Percentiles rank a stretch among this genome's conserved stretches.
These are phyloP conservation scores for Komagataea norvegica DNA, from an alignment of 1,139 yeast species.

Conservation along the genomic window DNA sequence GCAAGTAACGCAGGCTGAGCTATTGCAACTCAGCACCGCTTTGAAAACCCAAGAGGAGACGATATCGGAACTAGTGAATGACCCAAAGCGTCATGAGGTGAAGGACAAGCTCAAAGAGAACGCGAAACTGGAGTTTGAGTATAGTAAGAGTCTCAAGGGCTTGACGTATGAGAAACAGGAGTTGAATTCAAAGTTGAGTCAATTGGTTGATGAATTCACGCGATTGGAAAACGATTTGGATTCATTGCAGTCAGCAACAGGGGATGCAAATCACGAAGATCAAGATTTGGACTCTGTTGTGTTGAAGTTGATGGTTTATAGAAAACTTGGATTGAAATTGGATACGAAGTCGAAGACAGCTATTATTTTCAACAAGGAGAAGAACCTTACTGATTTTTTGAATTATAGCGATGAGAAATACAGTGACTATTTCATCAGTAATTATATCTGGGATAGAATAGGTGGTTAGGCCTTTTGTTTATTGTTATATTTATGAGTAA, in stretches of 20 bases:
- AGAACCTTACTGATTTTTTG: constrained; percentile 46
- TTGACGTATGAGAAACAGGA: constrained; percentile 22
- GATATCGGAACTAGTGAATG: constrained; percentile 13
- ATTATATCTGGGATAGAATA: constrained; percentile 64
- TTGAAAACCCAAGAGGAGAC: constrained; percentile 14
- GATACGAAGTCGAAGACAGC: constrained; percentile 39
- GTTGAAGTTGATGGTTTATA: constrained; percentile 34
- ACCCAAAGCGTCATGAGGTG: constrained; percentile 15
- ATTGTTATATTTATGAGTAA: too few relatives aligned
- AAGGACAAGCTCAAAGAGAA: constrained; percentile 20
- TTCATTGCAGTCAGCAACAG: constrained; percentile 10
- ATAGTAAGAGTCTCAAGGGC: constrained; percentile 21
- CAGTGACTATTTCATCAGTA: constrained; percentile 59
- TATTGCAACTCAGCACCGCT: constrained; percentile 25
- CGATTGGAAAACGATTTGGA: constrained; percentile 29
- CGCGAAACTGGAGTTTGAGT: constrained; percentile 17
- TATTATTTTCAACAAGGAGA: constrained; percentile 46
- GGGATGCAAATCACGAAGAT: constrained; percentile 28
- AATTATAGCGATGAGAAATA: constrained; percentile 51
- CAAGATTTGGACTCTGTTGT: constrained; percentile 27
- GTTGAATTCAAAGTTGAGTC: constrained; percentile 38
- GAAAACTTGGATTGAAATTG: constrained; percentile 34
- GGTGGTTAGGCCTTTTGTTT: too few relatives aligned
- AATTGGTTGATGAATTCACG: constrained; percentile 36
- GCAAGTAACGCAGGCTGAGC: constrained; percentile 27